phyloP scores from a whole-genome alignment of 2,329 filamentous ascomycete genomes.

The Alternaria incomplexa region DNA sequence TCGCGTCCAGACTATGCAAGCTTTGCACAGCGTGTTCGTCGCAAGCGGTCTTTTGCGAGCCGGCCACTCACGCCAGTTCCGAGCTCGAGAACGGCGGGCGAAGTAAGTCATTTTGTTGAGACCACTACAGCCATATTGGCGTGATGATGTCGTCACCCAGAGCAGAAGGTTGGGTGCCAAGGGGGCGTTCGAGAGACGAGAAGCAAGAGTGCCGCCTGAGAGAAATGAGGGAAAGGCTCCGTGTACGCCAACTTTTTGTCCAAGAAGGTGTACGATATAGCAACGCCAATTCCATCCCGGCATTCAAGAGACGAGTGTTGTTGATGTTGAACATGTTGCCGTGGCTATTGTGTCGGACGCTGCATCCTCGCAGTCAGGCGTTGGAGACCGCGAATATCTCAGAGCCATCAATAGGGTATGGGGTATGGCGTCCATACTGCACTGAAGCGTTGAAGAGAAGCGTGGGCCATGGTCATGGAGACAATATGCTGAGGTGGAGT shows the following conservation, averaged over 20 bases:
- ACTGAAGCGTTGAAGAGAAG: neutral
- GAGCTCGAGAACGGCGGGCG: neutral
- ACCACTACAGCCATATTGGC: neutral
- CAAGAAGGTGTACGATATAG: neutral
- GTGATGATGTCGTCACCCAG: neutral
- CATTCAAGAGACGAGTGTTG: slow-evolving; percentile 74
- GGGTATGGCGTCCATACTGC: neutral
- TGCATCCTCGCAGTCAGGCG: slow-evolving; percentile 87
- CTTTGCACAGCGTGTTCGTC: neutral
- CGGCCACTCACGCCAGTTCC: neutral
- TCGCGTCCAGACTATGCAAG: neutral
- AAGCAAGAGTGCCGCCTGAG: too few relatives aligned
- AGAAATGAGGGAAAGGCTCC: too few relatives aligned
- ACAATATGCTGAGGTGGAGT: neutral
- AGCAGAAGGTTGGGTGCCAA: neutral
- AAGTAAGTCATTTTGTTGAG: neutral
- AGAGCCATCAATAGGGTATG: neutral
- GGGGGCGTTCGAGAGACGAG: too few relatives aligned
- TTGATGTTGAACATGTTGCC: slow-evolving; percentile 96
- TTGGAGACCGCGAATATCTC: slow-evolving; percentile 62
- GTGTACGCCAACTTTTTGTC: too few relatives aligned
- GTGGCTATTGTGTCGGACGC: slow-evolving; percentile 88
- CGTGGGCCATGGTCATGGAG: neutral
- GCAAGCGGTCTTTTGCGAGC: neutral
- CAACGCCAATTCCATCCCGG: neutral